phyloP scores from a whole-genome alignment of 768 basidiomycete species.

The Lactarius sanguifluus region DNA sequence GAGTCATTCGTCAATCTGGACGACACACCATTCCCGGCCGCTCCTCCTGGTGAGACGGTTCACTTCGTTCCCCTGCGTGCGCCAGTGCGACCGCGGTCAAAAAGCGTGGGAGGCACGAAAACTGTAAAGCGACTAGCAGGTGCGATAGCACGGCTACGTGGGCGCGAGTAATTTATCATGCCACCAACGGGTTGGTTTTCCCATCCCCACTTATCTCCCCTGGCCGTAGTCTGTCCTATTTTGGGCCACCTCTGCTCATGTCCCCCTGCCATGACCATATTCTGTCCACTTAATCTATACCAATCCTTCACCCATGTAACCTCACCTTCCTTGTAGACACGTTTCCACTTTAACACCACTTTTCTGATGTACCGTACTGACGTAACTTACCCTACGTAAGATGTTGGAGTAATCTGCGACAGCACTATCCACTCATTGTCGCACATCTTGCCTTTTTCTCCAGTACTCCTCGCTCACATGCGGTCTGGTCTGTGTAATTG shows the following conservation, averaged over 20 bases:
- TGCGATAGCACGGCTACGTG: conserved; percentile 22
- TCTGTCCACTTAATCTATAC: not conserved
- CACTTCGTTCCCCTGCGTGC: conserved; percentile 14
- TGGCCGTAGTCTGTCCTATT: not conserved
- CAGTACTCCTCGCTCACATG: not conserved
- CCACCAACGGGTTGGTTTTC: not conserved
- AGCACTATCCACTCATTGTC: not conserved
- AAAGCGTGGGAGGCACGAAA: conserved; percentile 15
- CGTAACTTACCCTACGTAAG: conserved; percentile 4
- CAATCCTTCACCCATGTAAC: conserved; percentile 6
- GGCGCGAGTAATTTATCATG: conserved; percentile 13
- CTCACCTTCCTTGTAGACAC: conserved; percentile 16
- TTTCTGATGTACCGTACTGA: conserved; percentile 5
- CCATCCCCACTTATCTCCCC: not conserved
- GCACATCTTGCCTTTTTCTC: not conserved
- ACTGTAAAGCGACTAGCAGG: conserved; percentile 12
- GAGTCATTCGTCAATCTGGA: not conserved
- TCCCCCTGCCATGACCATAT: conserved; percentile 1
- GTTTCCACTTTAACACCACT: not conserved
- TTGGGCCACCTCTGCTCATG: not conserved
- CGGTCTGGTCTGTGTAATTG: conserved; percentile 1
- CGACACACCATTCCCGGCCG: not conserved
- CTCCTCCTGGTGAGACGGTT: not conserved
- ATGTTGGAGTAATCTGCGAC: conserved; percentile 10
- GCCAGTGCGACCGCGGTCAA: conserved; percentile 17